Evolutionary conservation across 208 protist genomes (phyloP), one percentile per base, ranked within the genome.

Genomic region (Leishmania tropica): DNA sequence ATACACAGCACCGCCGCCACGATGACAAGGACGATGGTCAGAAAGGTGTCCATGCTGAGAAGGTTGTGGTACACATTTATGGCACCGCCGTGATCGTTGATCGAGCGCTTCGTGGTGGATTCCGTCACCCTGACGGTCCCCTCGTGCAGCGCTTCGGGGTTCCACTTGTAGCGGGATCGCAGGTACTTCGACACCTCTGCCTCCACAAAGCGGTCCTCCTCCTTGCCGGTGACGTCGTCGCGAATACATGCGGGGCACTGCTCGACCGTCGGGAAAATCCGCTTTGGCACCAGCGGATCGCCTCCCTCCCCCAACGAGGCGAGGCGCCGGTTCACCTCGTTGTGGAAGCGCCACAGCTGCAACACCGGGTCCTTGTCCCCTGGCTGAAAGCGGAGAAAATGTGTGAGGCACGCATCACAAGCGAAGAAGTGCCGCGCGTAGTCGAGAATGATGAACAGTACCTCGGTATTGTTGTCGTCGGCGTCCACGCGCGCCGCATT

Each of bases 341-440:
- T 96, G 85, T 96, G 92, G 74, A 89, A 89, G n/a, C 82, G 80
- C 92, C 92, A 96, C 28, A 96, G 82, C 83, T 93, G 89, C 51
- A 92, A 78, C 72, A 84, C 82, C 31, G 88, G 78, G 75, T 89
- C 83, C 48, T 85, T 83, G 35, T 67, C 37, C 8, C 75, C 75
- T 21, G 87, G 88, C 19, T 80, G 67, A 65, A 93, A 91, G 60
- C 75, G 68, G 65, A 92, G 74, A 78, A 96, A 96, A 75, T 96
- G 86, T 3, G 85, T 31, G 6, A 88, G 90, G 83, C 92, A 96
- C 21, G 79, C 47, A 45, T 88, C 83, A 64, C 92, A 96, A 1
- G 84, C 84, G 68, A 96, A 94, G 71, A 91, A 96, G 81, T 89
- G 75, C 21, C 85, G 86, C 3, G 86, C 88, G 83, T 93, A 96